A percentile compares a stretch with the other conserved stretches of the same genome.
phyloP scores from a whole-genome alignment of 2,329 filamentous ascomycete genomes.

The Zalaria sp. region DNA sequence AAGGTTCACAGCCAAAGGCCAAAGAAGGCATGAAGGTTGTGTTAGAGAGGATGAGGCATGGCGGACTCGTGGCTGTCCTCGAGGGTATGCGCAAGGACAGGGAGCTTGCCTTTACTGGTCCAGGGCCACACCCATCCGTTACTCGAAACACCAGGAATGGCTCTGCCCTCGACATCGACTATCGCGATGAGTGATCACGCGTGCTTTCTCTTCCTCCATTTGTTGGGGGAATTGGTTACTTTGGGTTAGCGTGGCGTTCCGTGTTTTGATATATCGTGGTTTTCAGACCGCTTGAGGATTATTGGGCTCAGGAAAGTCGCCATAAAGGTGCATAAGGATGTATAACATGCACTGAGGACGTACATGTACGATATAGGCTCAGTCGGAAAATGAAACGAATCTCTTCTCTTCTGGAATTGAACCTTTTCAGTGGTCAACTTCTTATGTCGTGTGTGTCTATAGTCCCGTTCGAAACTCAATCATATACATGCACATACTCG shows the following conservation, averaged over 20 bases:
- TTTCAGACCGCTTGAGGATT: no score
- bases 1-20: slow-evolving; percentile 65
- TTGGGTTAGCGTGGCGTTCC: neutral
- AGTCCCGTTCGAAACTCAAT: no score
- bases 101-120: slow-evolving; percentile 11
- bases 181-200: slow-evolving; percentile 1
- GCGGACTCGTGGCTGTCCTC: slow-evolving; percentile 54
- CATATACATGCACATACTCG: no score
- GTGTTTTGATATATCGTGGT: neutral
- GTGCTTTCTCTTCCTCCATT: neutral
- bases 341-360: no score
- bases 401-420: no score
- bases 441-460: no score
- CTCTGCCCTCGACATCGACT: neutral
- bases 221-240: neutral
- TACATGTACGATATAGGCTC: no score
- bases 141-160: neutral
- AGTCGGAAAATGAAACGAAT: no score
- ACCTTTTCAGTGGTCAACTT: no score
- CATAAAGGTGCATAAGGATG: no score
- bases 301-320: no score
- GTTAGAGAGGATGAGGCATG: slow-evolving; percentile 53
- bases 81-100: slow-evolving; percentile 54
- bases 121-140: neutral
- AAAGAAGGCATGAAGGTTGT: slow-evolving; percentile 75